Percentiles rank a stretch among this genome's conserved stretches.
Conservation (phyloP, 176 grass and related monocot species). For the Raddia guianensis region DNA sequence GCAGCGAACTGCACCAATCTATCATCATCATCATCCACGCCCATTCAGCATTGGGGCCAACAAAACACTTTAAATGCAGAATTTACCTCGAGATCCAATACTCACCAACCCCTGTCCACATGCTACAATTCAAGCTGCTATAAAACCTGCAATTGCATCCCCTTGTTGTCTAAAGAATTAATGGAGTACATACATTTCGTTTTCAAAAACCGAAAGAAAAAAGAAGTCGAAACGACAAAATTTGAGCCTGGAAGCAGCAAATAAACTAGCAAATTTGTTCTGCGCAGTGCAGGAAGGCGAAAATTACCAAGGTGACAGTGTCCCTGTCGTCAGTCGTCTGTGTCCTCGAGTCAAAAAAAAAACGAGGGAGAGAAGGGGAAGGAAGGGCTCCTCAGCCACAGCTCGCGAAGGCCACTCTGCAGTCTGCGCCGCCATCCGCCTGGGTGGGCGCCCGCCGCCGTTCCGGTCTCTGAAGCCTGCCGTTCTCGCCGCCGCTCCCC, state of each 20-base stretch:
- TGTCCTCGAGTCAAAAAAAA: background rate
- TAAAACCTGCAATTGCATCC: background rate
- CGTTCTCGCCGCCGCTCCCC: background rate
- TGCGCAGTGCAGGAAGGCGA: background rate
- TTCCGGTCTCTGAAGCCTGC: background rate
- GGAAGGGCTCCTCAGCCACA: background rate
- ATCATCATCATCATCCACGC: background rate
- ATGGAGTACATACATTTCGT: background rate
- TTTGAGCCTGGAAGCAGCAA: background rate
- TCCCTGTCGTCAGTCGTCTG: background rate
- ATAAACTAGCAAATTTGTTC: background rate
- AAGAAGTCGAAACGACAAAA: background rate
- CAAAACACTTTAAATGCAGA: slow-evolving; percentile 39
- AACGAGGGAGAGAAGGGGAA: background rate
- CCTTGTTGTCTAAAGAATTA: background rate
- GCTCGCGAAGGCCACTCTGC: background rate
- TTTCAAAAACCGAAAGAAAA: too few species aligned
- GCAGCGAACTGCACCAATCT: slow-evolving; percentile 2
- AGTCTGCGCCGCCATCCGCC: slow-evolving; percentile 35
- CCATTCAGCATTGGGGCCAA: background rate
- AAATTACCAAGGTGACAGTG: background rate
- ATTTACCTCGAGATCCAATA: slow-evolving; percentile 55
- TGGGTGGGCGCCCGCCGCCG: background rate
- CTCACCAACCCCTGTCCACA: slow-evolving; percentile 23
- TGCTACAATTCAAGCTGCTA: background rate